Conservation (phyloP, 768 basidiomycete genomes). For the button mushroom (Agaricus bisporus) region DNA sequence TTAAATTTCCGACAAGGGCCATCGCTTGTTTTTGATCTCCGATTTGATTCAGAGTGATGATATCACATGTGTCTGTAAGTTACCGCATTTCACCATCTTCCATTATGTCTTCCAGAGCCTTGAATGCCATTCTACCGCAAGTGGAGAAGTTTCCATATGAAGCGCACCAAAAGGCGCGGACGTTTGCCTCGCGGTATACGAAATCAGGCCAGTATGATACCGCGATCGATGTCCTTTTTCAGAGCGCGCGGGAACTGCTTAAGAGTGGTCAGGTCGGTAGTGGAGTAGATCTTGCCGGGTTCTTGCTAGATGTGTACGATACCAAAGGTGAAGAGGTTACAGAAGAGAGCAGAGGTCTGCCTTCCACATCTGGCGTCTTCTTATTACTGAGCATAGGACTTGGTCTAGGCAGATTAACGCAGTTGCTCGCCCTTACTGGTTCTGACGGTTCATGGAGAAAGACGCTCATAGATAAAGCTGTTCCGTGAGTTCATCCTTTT, state of each 20-base stretch:
- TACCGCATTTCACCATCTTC: slow-evolving; percentile 22
- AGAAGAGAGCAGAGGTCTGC: slow-evolving; percentile 79
- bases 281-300: slow-evolving; percentile 78
- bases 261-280: slow-evolving; percentile 87
- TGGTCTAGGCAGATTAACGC: slow-evolving; percentile 72
- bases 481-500: slow-evolving; percentile 53
- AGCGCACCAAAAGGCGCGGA: slow-evolving; percentile 95
- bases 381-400: slow-evolving; percentile 14
- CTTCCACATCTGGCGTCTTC: not conserved
- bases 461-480: slow-evolving; percentile 76
- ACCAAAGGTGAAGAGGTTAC: slow-evolving; percentile 61
- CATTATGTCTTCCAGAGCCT: slow-evolving; percentile 47
- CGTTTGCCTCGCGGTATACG: slow-evolving; percentile 83
- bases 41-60: not conserved
- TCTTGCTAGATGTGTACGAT: slow-evolving; percentile 82
- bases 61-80: not conserved
- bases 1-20: not conserved
- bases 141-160: slow-evolving; percentile 79
- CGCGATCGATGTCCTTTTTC: slow-evolving; percentile 91
- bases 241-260: slow-evolving; percentile 79
- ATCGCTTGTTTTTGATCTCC: slow-evolving; percentile 11
- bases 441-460: slow-evolving; percentile 83
- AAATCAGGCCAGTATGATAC: slow-evolving; percentile 78
- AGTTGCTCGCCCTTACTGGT: slow-evolving; percentile 85
- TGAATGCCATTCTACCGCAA: slow-evolving; percentile 70